Evolutionary conservation across 345 rosid genomes (phyloP), one percentile per base, ranked within the genome.

Genomic region (Angophora floribunda): DNA sequence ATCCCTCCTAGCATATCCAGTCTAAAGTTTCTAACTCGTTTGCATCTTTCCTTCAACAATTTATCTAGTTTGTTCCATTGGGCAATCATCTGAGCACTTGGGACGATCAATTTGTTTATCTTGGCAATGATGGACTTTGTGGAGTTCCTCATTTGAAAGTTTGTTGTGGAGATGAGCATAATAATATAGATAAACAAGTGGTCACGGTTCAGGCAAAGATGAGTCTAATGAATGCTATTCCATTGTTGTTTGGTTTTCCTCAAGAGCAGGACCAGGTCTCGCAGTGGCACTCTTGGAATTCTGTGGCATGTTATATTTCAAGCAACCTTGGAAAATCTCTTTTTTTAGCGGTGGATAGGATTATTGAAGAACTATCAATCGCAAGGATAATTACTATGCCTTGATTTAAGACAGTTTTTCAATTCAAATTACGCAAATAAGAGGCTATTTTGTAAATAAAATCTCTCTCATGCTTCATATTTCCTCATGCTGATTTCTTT

Each of bases 51-150:
- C 61, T 55, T 55, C 61, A 55, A 55, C 61, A 55, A 55, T 55
- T 55, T 55, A 55, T 55, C 28, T 7, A 5, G 12, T 55, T 11
- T 21, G 9, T 55, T 55, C 61, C 61, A 55, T 55, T 5, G 1
- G 2, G 12, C 26, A 55, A 55, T 55, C 61, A 55, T 0, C 22
- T 55, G 22, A 55, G 61, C 28, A 55, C 61, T 8, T 55, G 19
- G 61, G 61, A 55, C 5, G 61, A 55, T 55, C 28, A 21, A 55
- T 55, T 21, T 55, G 5, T 55, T 55, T 55, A 55, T 55, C 12
- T 24, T 0, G 26, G 61, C 26, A 55, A 55, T 0, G 61, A 21
- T 55, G n/a, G n/a, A n/a, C n/a, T n/a, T n/a, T 55, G 28, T 1
- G 12, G 61, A 55, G 61, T 4, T 21, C 2, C 61, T 55, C 28